Evolutionary conservation across 2,329 filamentous ascomycete genomes (phyloP).

Genomic region (Reticulascus tulasneorum): DNA sequence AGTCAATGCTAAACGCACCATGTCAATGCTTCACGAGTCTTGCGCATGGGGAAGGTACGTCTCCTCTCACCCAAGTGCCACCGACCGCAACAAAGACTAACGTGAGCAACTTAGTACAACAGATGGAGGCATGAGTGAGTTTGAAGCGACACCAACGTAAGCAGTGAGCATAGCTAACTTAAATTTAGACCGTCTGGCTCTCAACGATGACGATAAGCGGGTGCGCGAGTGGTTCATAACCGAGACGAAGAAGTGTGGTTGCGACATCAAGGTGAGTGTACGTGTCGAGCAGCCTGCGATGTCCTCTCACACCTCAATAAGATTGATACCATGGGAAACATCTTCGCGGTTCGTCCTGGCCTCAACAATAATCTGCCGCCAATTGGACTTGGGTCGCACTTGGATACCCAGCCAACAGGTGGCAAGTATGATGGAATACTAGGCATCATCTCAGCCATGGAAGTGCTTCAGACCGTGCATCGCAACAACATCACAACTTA

Average conservation of each 20-base stretch:
- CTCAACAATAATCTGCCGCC: slow-evolving; percentile 51
- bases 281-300: too few species aligned
- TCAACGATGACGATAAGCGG: slow-evolving; percentile 53
- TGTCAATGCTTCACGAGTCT: too few species aligned
- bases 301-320: too few species aligned
- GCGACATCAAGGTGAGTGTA: too few species aligned
- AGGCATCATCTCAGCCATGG: slow-evolving; percentile 67
- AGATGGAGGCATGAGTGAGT: too few species aligned
- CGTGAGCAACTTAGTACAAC: too few species aligned
- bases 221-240: slow-evolving; percentile 72
- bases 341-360: slow-evolving; percentile 69
- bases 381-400: slow-evolving; percentile 66
- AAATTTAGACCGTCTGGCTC: slow-evolving; percentile 3
- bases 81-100: too few species aligned
- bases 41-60: too few species aligned
- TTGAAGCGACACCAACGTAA: too few species aligned
- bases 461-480: slow-evolving; percentile 64
- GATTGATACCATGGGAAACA: slow-evolving; percentile 77
- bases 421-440: slow-evolving; percentile 74
- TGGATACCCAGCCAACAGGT: slow-evolving; percentile 61
- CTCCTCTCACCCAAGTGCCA: too few species aligned
- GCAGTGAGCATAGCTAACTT: too few species aligned
- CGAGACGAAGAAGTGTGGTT: slow-evolving; percentile 59
- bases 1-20: too few species aligned
- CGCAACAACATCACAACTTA: slow-evolving; percentile 66